Evolutionary conservation across 2,329 filamentous ascomycete species (phyloP).

Genomic region (Plectosphaerella plurivora): DNA sequence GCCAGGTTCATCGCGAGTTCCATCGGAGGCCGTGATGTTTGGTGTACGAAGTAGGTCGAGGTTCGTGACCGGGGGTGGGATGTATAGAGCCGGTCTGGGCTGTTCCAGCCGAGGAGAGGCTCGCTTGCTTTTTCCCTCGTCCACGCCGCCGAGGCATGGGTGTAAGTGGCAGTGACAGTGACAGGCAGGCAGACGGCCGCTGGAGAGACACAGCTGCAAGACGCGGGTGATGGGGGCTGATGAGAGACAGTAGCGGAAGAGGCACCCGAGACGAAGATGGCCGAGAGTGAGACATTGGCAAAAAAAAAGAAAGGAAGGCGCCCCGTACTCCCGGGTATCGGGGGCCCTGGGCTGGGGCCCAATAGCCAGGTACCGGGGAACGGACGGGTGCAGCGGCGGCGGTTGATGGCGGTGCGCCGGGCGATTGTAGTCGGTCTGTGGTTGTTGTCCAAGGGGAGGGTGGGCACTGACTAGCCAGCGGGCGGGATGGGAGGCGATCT

Average conservation of each 20-base stretch:
- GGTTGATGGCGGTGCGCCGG: no score
- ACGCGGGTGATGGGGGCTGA: neutral
- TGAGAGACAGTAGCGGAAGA: neutral
- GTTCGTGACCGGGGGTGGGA: no score
- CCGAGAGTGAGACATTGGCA: neutral
- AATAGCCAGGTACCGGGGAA: neutral
- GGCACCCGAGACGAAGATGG: neutral
- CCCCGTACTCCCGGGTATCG: neutral
- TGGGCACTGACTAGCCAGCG: no score
- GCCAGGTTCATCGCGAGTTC: no score
- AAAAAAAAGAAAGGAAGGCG: neutral
- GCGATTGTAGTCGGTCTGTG: constrained; percentile 4
- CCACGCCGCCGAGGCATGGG: neutral
- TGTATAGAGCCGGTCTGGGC: no score
- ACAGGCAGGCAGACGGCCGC: no score
- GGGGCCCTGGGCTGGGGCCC: neutral
- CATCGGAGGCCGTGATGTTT: no score
- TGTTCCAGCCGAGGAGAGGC: no score
- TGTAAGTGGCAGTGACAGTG: neutral
- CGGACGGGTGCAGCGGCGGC: neutral
- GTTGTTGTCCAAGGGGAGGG: neutral
- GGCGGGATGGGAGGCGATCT: no score
- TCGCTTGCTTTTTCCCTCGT: neutral
- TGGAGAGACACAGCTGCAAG: neutral
- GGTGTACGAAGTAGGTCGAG: no score